A percentile compares a stretch with the other conserved stretches of the same genome.
These are phyloP conservation scores for Zygosaccharomyces bisporus DNA, from an alignment of 805 yeast genomes.

Conservation along the genomic window DNA sequence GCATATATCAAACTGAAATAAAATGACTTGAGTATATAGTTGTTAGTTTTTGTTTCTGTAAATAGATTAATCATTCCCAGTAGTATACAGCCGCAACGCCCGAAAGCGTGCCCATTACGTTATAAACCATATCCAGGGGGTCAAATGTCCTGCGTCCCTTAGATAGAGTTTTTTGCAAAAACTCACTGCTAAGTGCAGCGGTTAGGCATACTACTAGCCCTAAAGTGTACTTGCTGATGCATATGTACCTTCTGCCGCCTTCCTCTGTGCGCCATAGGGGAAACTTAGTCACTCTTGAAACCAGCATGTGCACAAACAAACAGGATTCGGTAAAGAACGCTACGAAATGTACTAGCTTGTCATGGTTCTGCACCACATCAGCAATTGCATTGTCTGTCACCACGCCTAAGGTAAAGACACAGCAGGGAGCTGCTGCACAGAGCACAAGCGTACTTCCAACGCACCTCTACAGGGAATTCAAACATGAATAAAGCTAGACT, in stretches of 20 bases:
- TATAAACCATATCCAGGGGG: slow-evolving; percentile 42
- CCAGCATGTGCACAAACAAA: slow-evolving; percentile 47
- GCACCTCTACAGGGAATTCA: slow-evolving; percentile 8
- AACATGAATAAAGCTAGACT: too few species aligned
- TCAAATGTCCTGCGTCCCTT: slow-evolving; percentile 46
- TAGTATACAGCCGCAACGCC: slow-evolving; percentile 23
- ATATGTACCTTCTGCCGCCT: not conserved
- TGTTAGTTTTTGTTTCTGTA: not conserved
- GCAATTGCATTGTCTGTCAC: slow-evolving; percentile 38
- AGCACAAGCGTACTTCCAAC: slow-evolving; percentile 18
- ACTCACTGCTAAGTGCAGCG: slow-evolving; percentile 50
- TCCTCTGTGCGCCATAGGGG: slow-evolving; percentile 2
- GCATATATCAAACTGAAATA: slow-evolving; percentile 56
- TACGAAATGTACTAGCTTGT: slow-evolving; percentile 48
- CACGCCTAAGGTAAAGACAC: slow-evolving; percentile 32
- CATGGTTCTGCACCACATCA: slow-evolving; percentile 44
- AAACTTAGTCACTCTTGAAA: slow-evolving; percentile 22
- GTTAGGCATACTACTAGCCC: slow-evolving; percentile 43
- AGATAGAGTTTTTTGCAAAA: slow-evolving; percentile 39
- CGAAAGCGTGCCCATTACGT: slow-evolving; percentile 31
- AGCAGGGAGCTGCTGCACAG: slow-evolving; percentile 17
- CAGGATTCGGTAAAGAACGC: slow-evolving; percentile 47
- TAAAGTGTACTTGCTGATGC: slow-evolving; percentile 25
- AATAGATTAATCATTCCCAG: slow-evolving; percentile 10
- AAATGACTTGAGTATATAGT: slow-evolving; percentile 2